Evolutionary conservation across 2,329 filamentous ascomycete species (phyloP), one percentile per base, ranked within the genome.

Genomic region (Fusarium chlamydosporum): DNA sequence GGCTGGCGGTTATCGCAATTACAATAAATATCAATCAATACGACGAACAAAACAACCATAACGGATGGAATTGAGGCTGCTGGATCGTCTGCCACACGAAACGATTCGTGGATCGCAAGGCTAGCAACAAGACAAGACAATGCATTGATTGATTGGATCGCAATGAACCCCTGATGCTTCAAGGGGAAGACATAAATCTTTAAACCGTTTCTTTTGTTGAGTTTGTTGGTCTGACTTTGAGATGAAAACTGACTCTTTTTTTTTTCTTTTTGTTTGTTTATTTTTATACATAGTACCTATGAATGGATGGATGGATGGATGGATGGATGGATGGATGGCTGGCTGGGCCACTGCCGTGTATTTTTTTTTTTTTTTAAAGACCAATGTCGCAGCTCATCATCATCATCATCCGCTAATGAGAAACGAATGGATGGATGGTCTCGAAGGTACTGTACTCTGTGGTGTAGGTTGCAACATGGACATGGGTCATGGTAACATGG

Each of bases 1-100:
- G 35, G 53, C 38, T 31, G 35, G 41, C 43, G 56, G 35, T 51
- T 61, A 59, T 68, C 51, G n/a, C 41, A 51, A 65, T 65, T 46
- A 50, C 33, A 51, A 12, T 29, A 18, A 51, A 51, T 27, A 27
- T 29, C 34, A 52, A 56, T 23, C 34, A 52, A 56, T 23, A 33
- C 20, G 45, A 33, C 20, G 45, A 55, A 52, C 45, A 12, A 52
- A 55, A n/a, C 27, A 20, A 35, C 41, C 41, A 31, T 50, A 69
- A n/a, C 26, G 37, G 50, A 46, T 68, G 64, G 60, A 70, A 71
- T 71, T 68, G 64, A 68, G 67, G 68, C 68, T 71, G 53, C 33
- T 46, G 48, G 53, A 59, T 71, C 60, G 64, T 52, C 67, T 56
- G 41, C 62, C 67, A 68, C 67, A 69, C 60, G 62, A 74, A 70